Conservation (phyloP, 306 rosid genomes). For the Lathyrus tuberosus region DNA sequence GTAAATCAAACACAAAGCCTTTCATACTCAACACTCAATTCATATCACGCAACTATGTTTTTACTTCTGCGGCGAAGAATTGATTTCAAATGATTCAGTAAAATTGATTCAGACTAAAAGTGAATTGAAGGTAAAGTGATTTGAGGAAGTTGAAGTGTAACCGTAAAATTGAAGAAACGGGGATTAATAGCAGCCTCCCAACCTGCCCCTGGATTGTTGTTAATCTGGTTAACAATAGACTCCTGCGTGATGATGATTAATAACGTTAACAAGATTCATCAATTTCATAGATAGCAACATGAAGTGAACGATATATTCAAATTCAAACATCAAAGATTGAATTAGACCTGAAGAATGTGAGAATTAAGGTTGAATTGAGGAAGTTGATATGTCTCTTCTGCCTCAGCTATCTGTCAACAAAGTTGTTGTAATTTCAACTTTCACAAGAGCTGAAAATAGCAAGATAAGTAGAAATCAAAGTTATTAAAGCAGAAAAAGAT, state of each 20-base stretch:
- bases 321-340: too few species aligned
- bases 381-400: slow-evolving; percentile 41
- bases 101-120: too few species aligned
- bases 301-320: too few species aligned
- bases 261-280: too few species aligned
- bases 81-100: too few species aligned
- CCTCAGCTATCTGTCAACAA: slow-evolving; percentile 56
- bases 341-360: slow-evolving; percentile 77
- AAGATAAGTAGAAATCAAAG: background rate
- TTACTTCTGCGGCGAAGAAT: too few species aligned
- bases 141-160: slow-evolving; percentile 43
- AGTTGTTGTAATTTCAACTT: slow-evolving; percentile 7
- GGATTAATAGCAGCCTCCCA: slow-evolving; percentile 86
- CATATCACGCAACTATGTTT: background rate
- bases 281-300: background rate
- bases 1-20: slow-evolving; percentile 34
- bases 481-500: background rate
- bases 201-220: slow-evolving; percentile 73
- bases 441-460: background rate
- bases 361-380: slow-evolving; percentile 55
- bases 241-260: slow-evolving; percentile 49
- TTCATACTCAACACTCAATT: background rate
- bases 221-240: slow-evolving; percentile 63
- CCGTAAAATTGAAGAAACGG: slow-evolving; percentile 77
- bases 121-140: too few species aligned